Percentiles rank a stretch among this genome's conserved stretches.
Evolutionary conservation across 305 asterid genomes (phyloP).

Genomic region (Fraxinus baroniana): DNA sequence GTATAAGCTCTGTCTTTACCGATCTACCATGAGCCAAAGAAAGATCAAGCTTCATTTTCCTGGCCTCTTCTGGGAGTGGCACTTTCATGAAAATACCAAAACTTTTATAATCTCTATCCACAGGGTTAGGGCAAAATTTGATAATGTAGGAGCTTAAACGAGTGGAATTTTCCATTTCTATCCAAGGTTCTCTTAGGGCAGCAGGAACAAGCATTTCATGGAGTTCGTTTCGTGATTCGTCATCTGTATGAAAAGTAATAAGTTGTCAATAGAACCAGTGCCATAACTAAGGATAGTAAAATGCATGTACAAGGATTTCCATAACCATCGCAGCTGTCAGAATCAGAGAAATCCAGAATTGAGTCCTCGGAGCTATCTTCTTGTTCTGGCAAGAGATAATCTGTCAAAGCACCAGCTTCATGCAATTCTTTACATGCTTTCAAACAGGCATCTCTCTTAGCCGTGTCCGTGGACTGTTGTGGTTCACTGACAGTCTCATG

Average conservation of each 20-base stretch:
- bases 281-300: slow-evolving; percentile 26
- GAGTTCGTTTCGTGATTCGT: slow-evolving; percentile 70
- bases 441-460: slow-evolving; percentile 90
- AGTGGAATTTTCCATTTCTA: slow-evolving; percentile 43
- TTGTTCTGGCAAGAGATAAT: slow-evolving; percentile 89
- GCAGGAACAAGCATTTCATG: slow-evolving; percentile 94
- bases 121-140: slow-evolving; percentile 67
- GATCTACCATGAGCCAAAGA: slow-evolving; percentile 83
- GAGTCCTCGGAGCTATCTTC: slow-evolving; percentile 49
- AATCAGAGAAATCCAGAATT: slow-evolving; percentile 48
- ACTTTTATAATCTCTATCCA: slow-evolving; percentile 66
- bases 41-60: slow-evolving; percentile 75
- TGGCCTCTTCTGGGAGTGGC: slow-evolving; percentile 85
- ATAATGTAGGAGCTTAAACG: slow-evolving; percentile 57
- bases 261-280: slow-evolving; percentile 20
- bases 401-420: slow-evolving; percentile 85
- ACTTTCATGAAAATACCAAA: slow-evolving; percentile 83
- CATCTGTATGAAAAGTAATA: slow-evolving; percentile 48
- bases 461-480: slow-evolving; percentile 62
- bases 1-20: slow-evolving; percentile 67
- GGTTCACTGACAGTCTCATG: slow-evolving; percentile 66
- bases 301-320: slow-evolving; percentile 19
- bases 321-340: slow-evolving; percentile 65
- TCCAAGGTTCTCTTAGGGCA: slow-evolving; percentile 70
- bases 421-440: slow-evolving; percentile 87